Conservation (phyloP, 306 rosid genomes). For the Lathyrus oleraceus region DNA sequence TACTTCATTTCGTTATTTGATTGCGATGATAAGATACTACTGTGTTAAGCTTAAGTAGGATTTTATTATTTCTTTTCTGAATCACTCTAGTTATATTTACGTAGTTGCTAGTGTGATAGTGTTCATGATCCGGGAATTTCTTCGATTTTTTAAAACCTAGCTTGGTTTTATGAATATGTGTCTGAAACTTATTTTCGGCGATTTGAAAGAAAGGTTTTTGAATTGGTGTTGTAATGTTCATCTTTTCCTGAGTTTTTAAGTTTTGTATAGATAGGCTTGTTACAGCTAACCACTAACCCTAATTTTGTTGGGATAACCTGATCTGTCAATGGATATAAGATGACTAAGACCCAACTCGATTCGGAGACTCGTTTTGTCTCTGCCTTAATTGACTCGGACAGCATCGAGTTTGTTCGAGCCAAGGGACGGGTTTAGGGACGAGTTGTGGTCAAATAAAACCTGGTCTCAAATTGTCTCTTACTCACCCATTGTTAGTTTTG, state of each 20-base stretch:
- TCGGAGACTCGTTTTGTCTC: not conserved
- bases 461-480: not conserved
- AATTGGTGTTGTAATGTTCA: slow-evolving; percentile 14
- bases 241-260: not conserved
- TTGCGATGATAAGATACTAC: not conserved
- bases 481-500: not conserved
- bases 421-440: not conserved
- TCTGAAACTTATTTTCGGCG: not conserved
- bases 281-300: not conserved
- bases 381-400: not conserved
- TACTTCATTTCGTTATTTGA: not conserved
- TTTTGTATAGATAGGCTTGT: not conserved
- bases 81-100: not conserved
- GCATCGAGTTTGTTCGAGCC: not conserved
- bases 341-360: not conserved
- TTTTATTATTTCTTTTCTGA: not conserved
- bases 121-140: slow-evolving; percentile 30
- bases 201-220: not conserved
- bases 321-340: not conserved
- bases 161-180: not conserved
- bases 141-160: not conserved
- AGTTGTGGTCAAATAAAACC: not conserved
- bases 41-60: not conserved
- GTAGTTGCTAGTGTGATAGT: slow-evolving; percentile 3
- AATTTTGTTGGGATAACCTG: slow-evolving; percentile 9